These are phyloP conservation scores for Lasiodiplodia theobromae DNA, from an alignment of 2,329 filamentous ascomycete genomes.

Conservation along the genomic window DNA sequence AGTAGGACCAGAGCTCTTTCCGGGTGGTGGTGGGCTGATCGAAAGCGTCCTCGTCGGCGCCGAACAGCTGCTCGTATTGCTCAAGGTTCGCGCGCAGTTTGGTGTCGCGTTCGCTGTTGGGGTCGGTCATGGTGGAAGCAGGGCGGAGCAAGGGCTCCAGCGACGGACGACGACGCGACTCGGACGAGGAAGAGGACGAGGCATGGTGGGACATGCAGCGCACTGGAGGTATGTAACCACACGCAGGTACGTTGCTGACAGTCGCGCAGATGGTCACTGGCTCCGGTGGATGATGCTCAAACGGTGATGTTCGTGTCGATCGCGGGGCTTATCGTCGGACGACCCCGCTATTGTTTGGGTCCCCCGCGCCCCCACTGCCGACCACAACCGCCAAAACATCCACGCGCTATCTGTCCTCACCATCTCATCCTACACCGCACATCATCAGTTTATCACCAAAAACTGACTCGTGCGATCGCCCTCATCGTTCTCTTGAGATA, in stretches of 20 bases:
- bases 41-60: slow-evolving; percentile 50
- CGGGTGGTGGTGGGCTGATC: slow-evolving; percentile 59
- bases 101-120: background rate
- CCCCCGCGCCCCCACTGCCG: background rate
- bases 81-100: slow-evolving; percentile 24
- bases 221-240: background rate
- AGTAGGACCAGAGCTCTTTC: slow-evolving; percentile 65
- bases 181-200: slow-evolving; percentile 2
- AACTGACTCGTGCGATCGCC: background rate
- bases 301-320: background rate
- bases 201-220: slow-evolving; percentile 20
- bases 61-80: slow-evolving; percentile 28
- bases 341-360: background rate
- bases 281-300: background rate
- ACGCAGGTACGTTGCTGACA: background rate
- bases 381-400: background rate
- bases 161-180: slow-evolving; percentile 14
- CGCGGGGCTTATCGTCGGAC: background rate
- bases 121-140: slow-evolving; percentile 5
- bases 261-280: background rate
- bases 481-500: background rate
- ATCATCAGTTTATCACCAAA: background rate
- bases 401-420: background rate
- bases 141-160: slow-evolving; percentile 22
- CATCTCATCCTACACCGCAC: background rate